phyloP scores from a whole-genome alignment of 139 green algal species.

The Closterium sp. region DNA sequence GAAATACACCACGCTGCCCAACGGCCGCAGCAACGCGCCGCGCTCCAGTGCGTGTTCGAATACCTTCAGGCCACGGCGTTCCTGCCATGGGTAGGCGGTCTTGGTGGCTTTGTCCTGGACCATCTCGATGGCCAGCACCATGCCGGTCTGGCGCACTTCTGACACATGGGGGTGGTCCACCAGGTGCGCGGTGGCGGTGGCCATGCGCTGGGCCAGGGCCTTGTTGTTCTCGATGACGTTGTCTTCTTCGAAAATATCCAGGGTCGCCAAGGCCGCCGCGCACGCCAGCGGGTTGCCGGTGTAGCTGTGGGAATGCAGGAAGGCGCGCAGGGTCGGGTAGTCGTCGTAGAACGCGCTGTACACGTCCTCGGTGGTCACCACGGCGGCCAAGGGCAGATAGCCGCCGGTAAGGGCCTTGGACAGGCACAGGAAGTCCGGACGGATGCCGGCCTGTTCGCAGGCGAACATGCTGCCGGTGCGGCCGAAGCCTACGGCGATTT shows the following conservation, averaged over 20 bases:
- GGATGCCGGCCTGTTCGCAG: neutral
- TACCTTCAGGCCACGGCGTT: too few relatives aligned
- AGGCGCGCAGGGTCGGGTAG: neutral
- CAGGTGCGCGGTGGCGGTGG: too few relatives aligned
- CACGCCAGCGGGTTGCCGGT: neutral
- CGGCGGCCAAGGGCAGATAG: neutral
- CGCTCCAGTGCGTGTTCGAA: too few relatives aligned
- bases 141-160: too few relatives aligned
- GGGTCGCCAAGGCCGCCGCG: neutral
- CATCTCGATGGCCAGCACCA: too few relatives aligned
- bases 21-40: too few relatives aligned
- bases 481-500: neutral
- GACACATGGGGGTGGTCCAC: too few relatives aligned
- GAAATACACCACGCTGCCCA: too few relatives aligned
- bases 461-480: neutral
- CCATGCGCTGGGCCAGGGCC: too few relatives aligned
- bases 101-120: too few relatives aligned
- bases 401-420: neutral
- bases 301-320: neutral
- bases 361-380: neutral
- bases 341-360: neutral
- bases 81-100: too few relatives aligned
- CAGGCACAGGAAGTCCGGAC: neutral
- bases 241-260: neutral
- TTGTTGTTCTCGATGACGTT: too few relatives aligned